These are phyloP conservation scores for Diutina ranongensis DNA, from an alignment of 1,139 yeast species.

Conservation along the genomic window DNA sequence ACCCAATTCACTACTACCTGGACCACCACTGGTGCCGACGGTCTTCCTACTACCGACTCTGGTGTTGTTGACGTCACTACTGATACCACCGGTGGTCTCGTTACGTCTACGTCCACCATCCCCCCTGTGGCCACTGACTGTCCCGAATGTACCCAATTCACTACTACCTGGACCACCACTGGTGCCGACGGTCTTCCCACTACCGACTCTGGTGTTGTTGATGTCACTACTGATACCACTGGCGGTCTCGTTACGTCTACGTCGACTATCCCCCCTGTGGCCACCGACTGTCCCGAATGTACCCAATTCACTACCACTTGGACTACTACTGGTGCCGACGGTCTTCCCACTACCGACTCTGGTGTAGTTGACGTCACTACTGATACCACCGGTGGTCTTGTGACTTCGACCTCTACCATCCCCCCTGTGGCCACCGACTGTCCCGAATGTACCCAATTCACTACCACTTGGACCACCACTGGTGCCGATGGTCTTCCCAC, in stretches of 20 bases:
- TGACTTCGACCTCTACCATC: not conserved
- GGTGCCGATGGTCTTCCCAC: not conserved
- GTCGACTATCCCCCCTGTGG: not conserved
- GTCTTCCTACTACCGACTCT: not conserved
- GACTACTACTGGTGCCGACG: not conserved
- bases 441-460: conserved; percentile 1
- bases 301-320: conserved; percentile 2
- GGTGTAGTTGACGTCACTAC: not conserved
- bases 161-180: not conserved
- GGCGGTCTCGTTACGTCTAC: too few relatives aligned
- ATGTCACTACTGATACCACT: conserved; percentile 2
- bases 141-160: not conserved
- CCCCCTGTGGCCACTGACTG: not conserved
- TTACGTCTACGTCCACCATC: not conserved
- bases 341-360: not conserved
- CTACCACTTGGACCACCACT: conserved; percentile 2
- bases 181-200: not conserved
- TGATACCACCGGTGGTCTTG: not conserved
- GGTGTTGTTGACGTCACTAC: conserved; percentile 5
- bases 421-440: not conserved
- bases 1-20: conserved; percentile 4
- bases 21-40: conserved; percentile 4
- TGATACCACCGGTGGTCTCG: not conserved
- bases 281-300: not conserved
- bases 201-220: conserved; percentile 2